Evolutionary conservation across 768 basidiomycete genomes (phyloP).

Genomic region (Mycena albidolilacea): DNA sequence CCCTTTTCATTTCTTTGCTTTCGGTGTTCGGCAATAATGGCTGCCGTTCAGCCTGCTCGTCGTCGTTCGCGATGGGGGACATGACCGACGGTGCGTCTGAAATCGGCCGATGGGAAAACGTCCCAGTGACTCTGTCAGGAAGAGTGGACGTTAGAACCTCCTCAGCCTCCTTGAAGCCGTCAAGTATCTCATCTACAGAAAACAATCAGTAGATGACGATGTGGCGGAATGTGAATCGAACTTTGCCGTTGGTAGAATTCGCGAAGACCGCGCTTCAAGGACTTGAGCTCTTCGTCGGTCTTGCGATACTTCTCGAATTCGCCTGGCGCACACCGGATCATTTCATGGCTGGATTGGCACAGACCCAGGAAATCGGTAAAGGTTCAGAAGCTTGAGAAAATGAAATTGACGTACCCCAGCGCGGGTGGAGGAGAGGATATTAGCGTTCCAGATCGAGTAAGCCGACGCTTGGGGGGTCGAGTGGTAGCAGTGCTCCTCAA

Average conservation of each 20-base stretch:
- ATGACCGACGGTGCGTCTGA: constrained; percentile 21
- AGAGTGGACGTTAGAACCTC: constrained; percentile 34
- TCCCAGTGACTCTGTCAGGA: constrained; percentile 26
- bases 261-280: constrained; percentile 30
- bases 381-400: not conserved
- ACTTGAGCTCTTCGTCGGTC: constrained; percentile 33
- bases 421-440: not conserved
- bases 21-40: constrained; percentile 30
- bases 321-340: constrained; percentile 33
- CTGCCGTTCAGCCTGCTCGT: constrained; percentile 32
- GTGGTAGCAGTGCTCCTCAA: constrained; percentile 1
- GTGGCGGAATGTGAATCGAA: not conserved
- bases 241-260: constrained; percentile 38
- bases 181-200: constrained; percentile 35
- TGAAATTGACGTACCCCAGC: constrained; percentile 1
- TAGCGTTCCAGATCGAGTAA: constrained; percentile 4
- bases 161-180: constrained; percentile 37
- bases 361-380: constrained; percentile 32
- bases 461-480: constrained; percentile 26
- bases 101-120: constrained; percentile 26
- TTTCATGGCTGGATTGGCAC: constrained; percentile 17
- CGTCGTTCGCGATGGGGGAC: constrained; percentile 19
- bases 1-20: constrained; percentile 30
- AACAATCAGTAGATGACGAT: not conserved
- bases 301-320: constrained; percentile 34